Evolutionary conservation across 441 rosid species (phyloP), one percentile per base, ranked within the genome.

Genomic region (Euphorbia schlechtendalii): DNA sequence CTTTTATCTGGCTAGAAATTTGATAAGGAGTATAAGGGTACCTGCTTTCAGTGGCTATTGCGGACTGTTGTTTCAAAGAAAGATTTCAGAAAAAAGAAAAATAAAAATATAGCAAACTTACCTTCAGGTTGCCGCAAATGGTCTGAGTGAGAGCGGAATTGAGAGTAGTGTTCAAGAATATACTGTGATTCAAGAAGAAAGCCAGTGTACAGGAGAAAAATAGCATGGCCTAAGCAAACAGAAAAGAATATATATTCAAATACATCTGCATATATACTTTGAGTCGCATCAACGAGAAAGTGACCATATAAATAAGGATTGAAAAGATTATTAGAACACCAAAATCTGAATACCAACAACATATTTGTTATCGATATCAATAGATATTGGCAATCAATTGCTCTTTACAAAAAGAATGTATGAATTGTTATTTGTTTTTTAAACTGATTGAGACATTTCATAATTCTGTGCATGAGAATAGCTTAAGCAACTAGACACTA

Each of bases 181-280:
- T 86, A 71, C 96, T 76, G 79, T 94, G 91, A 77, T 91, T 91
- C 80, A 94, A 79, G 85, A 91, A 89, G 90, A 94, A 94, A 66
- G 99, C 98, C 71, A 94, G 69, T 15, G 78, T 68, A 63, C 98
- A 91, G 51, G 99, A 94, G 76, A 85, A 76, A 62, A 89, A 67
- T 73, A 94, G 57, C 74, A 94, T 85, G 65, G 56, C 82, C 99
- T 94, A 88, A 68, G 69, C 63, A 61, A 51, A 56, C 46, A 59
- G 34, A 51, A 25, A n/a, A 41, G 72, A 46, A n/a, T n/a, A 32
- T 3, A 32, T 32, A 32, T 3, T 48, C 69, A 61, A 62, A 68
- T 61, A 17, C 56, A 14, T 43, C 53, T n/a, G 36, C 21, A 63
- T 48, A 14, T 11, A 32, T 51, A 59, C 56, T n/a, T n/a, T 46